Conservation (phyloP, 2,329 filamentous ascomycete species). For the Knoxdaviesia capensis region DNA sequence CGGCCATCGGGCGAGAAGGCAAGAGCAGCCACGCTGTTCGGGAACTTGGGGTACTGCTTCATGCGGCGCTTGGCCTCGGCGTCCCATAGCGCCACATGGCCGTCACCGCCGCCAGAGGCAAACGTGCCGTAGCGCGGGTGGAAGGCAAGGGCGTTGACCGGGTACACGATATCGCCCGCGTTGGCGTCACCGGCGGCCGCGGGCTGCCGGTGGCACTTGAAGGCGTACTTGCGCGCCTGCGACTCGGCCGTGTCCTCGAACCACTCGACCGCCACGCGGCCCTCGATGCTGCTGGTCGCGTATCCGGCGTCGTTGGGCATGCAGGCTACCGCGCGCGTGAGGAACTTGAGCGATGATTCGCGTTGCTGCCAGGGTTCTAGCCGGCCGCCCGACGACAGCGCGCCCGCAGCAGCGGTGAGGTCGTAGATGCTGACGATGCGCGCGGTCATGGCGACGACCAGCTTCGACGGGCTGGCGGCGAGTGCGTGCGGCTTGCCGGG, state of each 20-base stretch:
- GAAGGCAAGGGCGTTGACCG: slow-evolving; percentile 77
- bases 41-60: slow-evolving; percentile 71
- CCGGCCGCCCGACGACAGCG: slow-evolving; percentile 23
- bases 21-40: slow-evolving; percentile 57
- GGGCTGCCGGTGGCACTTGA: slow-evolving; percentile 88
- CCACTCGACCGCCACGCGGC: slow-evolving; percentile 91
- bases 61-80: slow-evolving; percentile 77
- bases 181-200: slow-evolving; percentile 30
- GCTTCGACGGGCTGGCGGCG: slow-evolving; percentile 54
- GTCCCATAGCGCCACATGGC: slow-evolving; percentile 85
- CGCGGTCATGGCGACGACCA: slow-evolving; percentile 89
- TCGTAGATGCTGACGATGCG: slow-evolving; percentile 93
- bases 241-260: slow-evolving; percentile 79
- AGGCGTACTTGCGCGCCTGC: slow-evolving; percentile 88
- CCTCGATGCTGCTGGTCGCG: slow-evolving; percentile 81
- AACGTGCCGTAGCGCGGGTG: slow-evolving; percentile 72
- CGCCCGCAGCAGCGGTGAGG: slow-evolving; percentile 42
- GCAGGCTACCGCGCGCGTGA: slow-evolving; percentile 79
- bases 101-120: slow-evolving; percentile 75
- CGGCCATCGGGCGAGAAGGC: slow-evolving; percentile 61
- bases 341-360: slow-evolving; percentile 88
- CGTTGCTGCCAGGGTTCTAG: slow-evolving; percentile 78
- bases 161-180: slow-evolving; percentile 62
- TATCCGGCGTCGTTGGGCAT: slow-evolving; percentile 96
- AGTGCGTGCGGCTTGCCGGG: slow-evolving; percentile 82